A percentile compares a stretch with the other conserved stretches of the same genome.
Evolutionary conservation across 331 rosid genomes (phyloP).

Genomic region (Quercus phellos): DNA sequence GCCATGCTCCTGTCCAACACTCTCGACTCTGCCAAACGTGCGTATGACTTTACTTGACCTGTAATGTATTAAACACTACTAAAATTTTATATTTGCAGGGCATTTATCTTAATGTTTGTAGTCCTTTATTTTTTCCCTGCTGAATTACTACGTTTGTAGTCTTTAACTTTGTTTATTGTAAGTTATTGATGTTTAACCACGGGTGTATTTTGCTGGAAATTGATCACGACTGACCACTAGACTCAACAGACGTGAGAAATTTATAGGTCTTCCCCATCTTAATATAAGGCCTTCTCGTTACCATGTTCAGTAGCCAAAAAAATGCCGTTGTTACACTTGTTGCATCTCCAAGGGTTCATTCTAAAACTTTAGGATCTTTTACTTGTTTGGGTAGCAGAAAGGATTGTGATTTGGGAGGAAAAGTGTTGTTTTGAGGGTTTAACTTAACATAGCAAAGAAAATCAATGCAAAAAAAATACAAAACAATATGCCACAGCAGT

Average conservation of each 20-base stretch:
- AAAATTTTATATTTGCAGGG: not conserved
- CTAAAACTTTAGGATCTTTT: not conserved
- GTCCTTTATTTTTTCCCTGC: no score
- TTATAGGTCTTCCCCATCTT: not conserved
- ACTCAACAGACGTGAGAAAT: no score
- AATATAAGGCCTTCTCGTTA: not conserved
- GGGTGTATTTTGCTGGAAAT: not conserved
- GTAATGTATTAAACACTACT: not conserved
- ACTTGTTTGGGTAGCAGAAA: no score
- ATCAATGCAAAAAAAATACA: no score
- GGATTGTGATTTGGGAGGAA: no score
- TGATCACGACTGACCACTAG: not conserved
- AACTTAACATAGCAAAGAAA: no score
- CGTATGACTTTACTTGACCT: slow-evolving; percentile 38
- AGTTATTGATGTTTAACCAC: not conserved
- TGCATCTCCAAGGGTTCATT: not conserved
- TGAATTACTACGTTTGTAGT: not conserved
- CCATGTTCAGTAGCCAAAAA: not conserved
- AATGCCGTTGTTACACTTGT: not conserved
- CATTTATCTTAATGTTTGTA: not conserved
- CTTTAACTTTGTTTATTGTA: not conserved
- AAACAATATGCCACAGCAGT: no score
- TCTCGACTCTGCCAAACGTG: slow-evolving; percentile 65
- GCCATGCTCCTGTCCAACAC: slow-evolving; percentile 84
- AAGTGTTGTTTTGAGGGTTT: no score